Conservation (phyloP, 78 protist species). For the Protostelium mycophagum region DNA sequence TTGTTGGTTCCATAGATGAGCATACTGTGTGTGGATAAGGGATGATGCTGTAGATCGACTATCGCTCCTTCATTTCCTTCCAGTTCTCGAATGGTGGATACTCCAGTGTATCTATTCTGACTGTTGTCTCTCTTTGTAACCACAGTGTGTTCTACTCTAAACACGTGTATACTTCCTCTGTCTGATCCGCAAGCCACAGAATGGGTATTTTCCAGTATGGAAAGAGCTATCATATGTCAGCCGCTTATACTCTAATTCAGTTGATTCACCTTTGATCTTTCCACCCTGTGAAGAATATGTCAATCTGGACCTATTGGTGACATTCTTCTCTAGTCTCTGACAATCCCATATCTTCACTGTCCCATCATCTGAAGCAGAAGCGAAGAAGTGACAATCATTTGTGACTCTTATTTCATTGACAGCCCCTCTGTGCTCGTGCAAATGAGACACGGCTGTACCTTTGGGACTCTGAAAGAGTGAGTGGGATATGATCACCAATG, state of each 20-base stretch:
- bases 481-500: neutral
- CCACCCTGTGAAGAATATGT: conserved; percentile 58
- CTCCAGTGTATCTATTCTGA: conserved; percentile 42
- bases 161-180: conserved; percentile 54
- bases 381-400: conserved; percentile 63
- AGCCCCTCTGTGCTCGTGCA: conserved; percentile 60
- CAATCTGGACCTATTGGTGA: conserved; percentile 54
- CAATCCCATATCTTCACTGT: conserved; percentile 78
- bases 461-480: conserved; percentile 16
- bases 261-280: conserved; percentile 11
- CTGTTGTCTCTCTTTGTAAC: conserved; percentile 37
- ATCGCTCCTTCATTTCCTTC: conserved; percentile 28
- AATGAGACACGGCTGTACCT: conserved; percentile 64
- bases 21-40: conserved; percentile 33
- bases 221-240: conserved; percentile 18
- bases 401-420: conserved; percentile 68
- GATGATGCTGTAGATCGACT: conserved; percentile 30
- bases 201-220: conserved; percentile 57
- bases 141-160: conserved; percentile 28
- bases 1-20: conserved; percentile 56
- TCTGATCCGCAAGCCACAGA: conserved; percentile 42
- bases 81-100: conserved; percentile 37
- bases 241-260: neutral
- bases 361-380: conserved; percentile 68
- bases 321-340: conserved; percentile 56